A percentile compares a stretch with the other conserved stretches of the same genome.
Evolutionary conservation across 768 basidiomycete genomes (phyloP).

Genomic region (Favolaschia claudopus): DNA sequence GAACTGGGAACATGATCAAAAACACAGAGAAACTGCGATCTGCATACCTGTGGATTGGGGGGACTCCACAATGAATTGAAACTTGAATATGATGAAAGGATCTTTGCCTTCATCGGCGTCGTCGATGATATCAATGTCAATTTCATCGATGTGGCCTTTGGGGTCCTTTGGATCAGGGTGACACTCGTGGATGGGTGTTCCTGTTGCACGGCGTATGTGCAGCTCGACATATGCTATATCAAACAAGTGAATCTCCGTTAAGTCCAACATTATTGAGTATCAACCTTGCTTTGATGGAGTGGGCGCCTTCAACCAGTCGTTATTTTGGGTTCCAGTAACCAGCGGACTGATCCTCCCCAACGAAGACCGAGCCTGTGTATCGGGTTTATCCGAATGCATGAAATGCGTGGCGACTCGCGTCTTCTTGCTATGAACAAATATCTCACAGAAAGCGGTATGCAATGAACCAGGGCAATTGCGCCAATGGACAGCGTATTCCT

Average conservation of each 20-base stretch:
- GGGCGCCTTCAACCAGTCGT: neutral
- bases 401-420: neutral
- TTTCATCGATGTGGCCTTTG: neutral
- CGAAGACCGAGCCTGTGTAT: constrained; percentile 5
- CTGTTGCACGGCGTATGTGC: constrained; percentile 3
- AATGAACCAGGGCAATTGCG: constrained; percentile 1
- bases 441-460: constrained; percentile 7
- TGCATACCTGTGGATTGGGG: neutral
- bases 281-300: neutral
- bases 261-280: neutral
- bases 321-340: neutral
- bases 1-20: neutral
- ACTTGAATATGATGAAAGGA: constrained; percentile 9
- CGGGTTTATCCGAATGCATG: constrained; percentile 4
- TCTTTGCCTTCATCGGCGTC: neutral
- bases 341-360: too few relatives aligned
- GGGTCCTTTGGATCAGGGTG: neutral
- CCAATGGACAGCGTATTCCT: constrained; percentile 5
- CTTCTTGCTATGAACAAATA: neutral
- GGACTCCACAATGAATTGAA: neutral
- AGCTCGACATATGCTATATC: neutral
- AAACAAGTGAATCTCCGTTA: neutral
- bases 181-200: neutral
- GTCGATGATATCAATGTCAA: constrained; percentile 11
- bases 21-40: too few relatives aligned